Evolutionary conservation across 768 basidiomycete species (phyloP).

Genomic region (Lactifluus hygrophoroides): DNA sequence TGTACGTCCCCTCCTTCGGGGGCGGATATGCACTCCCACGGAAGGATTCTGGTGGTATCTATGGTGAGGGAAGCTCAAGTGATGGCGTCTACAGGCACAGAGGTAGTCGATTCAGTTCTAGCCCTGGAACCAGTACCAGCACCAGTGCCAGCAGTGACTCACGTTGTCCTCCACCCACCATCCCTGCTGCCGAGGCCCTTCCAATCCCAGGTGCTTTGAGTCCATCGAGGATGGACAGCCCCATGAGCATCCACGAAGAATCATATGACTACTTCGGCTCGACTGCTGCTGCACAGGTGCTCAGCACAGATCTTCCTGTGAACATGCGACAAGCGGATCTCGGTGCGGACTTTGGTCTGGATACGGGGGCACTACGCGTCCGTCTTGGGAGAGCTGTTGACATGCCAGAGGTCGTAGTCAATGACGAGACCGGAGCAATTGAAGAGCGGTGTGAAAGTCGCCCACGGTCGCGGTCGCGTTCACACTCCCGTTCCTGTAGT

Average conservation of each 20-base stretch:
- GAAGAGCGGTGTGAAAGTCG: constrained; percentile 14
- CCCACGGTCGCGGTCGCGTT: constrained; percentile 9
- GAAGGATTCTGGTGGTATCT: constrained; percentile 22
- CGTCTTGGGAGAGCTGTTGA: constrained; percentile 12
- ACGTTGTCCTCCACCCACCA: constrained; percentile 14
- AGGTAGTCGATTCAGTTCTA: constrained; percentile 30
- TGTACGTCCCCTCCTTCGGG: constrained; percentile 52
- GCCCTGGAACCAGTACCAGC: constrained; percentile 24
- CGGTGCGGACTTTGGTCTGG: constrained; percentile 7
- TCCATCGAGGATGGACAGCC: constrained; percentile 5
- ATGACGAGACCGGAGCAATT: constrained; percentile 15
- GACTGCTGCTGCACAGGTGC: constrained; percentile 1
- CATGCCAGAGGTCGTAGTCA: constrained; percentile 21
- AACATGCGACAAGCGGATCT: constrained; percentile 8
- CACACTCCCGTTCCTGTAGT: constrained; percentile 12
- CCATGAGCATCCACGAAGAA: constrained; percentile 11
- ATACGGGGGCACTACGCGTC: constrained; percentile 11
- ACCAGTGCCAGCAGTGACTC: constrained; percentile 18
- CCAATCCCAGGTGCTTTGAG: constrained; percentile 8
- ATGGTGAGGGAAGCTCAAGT: constrained; percentile 15
- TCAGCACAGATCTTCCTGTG: neutral
- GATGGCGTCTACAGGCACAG: constrained; percentile 32
- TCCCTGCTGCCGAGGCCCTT: constrained; percentile 9
- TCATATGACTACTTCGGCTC: constrained; percentile 10
- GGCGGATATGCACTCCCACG: constrained; percentile 23